phyloP scores from a whole-genome alignment of 2,329 filamentous ascomycete species.

The Sporothrix mexicana region DNA sequence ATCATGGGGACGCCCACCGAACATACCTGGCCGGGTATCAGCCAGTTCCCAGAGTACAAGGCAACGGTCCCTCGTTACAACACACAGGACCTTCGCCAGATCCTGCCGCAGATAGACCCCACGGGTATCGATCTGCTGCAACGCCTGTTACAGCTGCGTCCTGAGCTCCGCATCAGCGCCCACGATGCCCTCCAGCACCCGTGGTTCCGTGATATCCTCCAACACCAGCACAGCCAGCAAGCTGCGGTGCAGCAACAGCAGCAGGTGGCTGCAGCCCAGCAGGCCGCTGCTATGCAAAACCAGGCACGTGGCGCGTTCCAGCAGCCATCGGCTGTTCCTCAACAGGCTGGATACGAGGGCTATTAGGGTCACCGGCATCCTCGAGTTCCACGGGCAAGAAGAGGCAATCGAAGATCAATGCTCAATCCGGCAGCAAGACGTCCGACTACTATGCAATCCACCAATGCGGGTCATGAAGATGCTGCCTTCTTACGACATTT shows the following conservation, averaged over 20 bases:
- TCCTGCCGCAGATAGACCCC: conserved; percentile 88
- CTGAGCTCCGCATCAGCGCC: conserved; percentile 89
- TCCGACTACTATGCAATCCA: too few relatives aligned
- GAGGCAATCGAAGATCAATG: background rate
- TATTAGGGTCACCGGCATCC: conserved; percentile 36
- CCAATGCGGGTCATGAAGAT: too few relatives aligned
- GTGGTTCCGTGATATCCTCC: conserved; percentile 82
- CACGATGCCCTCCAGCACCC: conserved; percentile 85
- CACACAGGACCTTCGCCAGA: conserved; percentile 84
- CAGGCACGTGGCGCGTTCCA: conserved; percentile 39
- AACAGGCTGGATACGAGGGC: conserved; percentile 41
- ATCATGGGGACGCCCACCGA: conserved; percentile 98
- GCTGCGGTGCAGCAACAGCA: conserved; percentile 77
- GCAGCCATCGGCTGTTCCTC: conserved; percentile 38
- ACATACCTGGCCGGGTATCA: conserved; percentile 93
- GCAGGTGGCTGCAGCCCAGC: conserved; percentile 34
- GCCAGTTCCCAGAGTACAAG: conserved; percentile 97
- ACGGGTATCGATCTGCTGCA: conserved; percentile 85
- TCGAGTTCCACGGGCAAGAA: too few relatives aligned
- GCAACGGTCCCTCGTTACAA: conserved; percentile 91
- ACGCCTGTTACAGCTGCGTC: conserved; percentile 89
- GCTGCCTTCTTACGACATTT: too few relatives aligned
- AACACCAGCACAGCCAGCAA: conserved; percentile 61
- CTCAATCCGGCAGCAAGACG: too few relatives aligned
- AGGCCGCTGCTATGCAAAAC: conserved; percentile 37